Evolutionary conservation across 768 basidiomycete genomes (phyloP), one percentile per base, ranked within the genome.

Genomic region (Suillus bovinus): DNA sequence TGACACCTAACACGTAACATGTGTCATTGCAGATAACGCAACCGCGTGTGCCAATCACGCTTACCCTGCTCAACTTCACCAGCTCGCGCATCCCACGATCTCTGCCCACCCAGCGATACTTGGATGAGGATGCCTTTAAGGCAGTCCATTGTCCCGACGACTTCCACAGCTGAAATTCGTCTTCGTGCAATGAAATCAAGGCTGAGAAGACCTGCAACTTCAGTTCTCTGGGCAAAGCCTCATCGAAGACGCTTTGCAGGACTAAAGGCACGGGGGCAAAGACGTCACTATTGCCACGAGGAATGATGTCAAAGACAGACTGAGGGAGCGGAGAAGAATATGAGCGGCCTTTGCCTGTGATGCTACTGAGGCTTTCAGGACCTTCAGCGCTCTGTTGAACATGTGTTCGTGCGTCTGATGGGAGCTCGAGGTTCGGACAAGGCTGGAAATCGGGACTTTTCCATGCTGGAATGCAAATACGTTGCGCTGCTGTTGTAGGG

Each of bases 71-170:
- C 60, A 95, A 69, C 74, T 84, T 90, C 68, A 95, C 81, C 47
- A 96, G 78, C 72, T 95, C 93, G 65, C 90, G 78, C 57, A 90
- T 71, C 2, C 90, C 94, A 66, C 81, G 86, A 58, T 90, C 85
- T 63, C 81, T 80, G 7, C 94, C 94, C 13, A 89, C 82, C 90
- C 92, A 94, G 67, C 83, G 84, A 59, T 82, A 81, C 68, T 80
- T 85, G 2, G 82, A 81, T 8, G 86, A 86, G 3, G 81, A 77
- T 0, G 93, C 91, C 63, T 80, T 86, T 16, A 77, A 75, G 31
- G 80, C 79, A 13, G 86, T 85, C 88, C 92, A 90, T 47, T 79
- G 79, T 5, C 77, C 80, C 41, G 81, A 80, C 2, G 67, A 66
- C 22, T 84, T 66, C 16, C 77, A 67, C 42, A 77, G 78, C 57